Evolutionary conservation across 169 alveolate genomes (phyloP).

Genomic region (Cryptosporidium tyzzeri): DNA sequence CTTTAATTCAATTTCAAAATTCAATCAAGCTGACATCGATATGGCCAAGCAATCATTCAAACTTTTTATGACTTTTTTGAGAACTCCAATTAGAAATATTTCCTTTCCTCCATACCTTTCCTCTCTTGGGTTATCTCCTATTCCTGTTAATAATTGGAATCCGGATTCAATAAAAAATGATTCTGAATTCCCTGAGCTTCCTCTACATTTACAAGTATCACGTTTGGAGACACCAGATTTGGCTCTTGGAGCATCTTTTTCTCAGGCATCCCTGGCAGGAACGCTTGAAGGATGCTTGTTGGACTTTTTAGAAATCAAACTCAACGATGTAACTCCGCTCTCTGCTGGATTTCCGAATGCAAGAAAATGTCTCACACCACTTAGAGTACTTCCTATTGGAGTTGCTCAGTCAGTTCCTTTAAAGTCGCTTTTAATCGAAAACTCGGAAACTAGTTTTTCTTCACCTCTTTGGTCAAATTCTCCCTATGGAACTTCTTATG

Average conservation of each 20-base stretch:
- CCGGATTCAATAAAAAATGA: background rate
- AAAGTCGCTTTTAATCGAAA: conserved; percentile 26
- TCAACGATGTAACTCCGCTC: conserved; percentile 65
- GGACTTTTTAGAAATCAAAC: conserved; percentile 39
- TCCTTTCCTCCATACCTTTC: conserved; percentile 60
- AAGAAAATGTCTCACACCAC: conserved; percentile 60
- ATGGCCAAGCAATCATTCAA: conserved; percentile 55
- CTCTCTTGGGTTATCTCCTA: conserved; percentile 25
- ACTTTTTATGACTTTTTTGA: conserved; percentile 37
- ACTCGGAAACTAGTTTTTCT: conserved; percentile 47
- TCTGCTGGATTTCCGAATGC: conserved; percentile 62
- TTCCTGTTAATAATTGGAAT: conserved; percentile 46
- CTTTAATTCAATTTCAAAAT: conserved; percentile 34
- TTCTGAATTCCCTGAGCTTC: conserved; percentile 6
- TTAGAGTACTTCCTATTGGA: conserved; percentile 61
- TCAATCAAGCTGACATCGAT: conserved; percentile 11
- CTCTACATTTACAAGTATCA: conserved; percentile 40
- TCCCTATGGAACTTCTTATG: conserved; percentile 58
- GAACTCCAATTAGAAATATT: conserved; percentile 28
- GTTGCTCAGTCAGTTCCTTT: conserved; percentile 50
- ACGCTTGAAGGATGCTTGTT: conserved; percentile 57
- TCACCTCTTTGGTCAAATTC: conserved; percentile 71
- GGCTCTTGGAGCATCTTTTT: conserved; percentile 41
- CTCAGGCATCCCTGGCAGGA: conserved; percentile 54
- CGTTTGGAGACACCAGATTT: conserved; percentile 28